Evolutionary conservation across 2,329 filamentous ascomycete genomes (phyloP), one percentile per base, ranked within the genome.

Genomic region (Xylaria digitata): DNA sequence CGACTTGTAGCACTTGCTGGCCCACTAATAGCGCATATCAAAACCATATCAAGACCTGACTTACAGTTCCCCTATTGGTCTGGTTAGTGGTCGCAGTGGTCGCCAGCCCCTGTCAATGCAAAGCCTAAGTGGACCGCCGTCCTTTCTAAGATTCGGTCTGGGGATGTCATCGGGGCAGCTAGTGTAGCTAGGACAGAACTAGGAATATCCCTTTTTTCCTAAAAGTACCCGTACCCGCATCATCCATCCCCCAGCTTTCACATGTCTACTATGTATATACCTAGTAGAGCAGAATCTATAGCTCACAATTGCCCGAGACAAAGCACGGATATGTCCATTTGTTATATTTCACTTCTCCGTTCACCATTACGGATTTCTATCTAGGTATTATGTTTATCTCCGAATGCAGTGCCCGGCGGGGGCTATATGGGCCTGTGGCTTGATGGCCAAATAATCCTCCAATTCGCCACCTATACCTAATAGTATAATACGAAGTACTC

Each of bases 81-180:
- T 59, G 17, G 32, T 13, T 17, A 30, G 34, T 53, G 49, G 55
- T 34, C 19, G 26, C 56, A 30, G 34, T 53, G 49, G 55, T 34
- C 19, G 26, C 56, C 52, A 30, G 17, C 46, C 55, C 56, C 56
- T 23, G 55, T 65, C 57, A 23, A 17, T 57, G 55, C 40, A 23
- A 17, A 21, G 42, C 21, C 45, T 30, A 43, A 34, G 49, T 54
- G 54, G 46, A 37, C 34, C 34, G 21, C 34, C 49, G 60, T 45
- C 45, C 32, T 42, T 65, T 55, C 52, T 66, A 46, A 60, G 57
- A 61, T 61, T 57, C 52, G 57, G 60, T 67, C 65, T 60, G 56
- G 55, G 65, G 56, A 61, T 65, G 32, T 53, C 52, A 54, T 54
- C 17, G 62, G 48, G 55, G 50, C 37, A 43, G 26, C 61, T 13